Evolutionary conservation across 805 yeast species (phyloP), one percentile per base, ranked within the genome.

Genomic region (Diddensiella transvaalensis): DNA sequence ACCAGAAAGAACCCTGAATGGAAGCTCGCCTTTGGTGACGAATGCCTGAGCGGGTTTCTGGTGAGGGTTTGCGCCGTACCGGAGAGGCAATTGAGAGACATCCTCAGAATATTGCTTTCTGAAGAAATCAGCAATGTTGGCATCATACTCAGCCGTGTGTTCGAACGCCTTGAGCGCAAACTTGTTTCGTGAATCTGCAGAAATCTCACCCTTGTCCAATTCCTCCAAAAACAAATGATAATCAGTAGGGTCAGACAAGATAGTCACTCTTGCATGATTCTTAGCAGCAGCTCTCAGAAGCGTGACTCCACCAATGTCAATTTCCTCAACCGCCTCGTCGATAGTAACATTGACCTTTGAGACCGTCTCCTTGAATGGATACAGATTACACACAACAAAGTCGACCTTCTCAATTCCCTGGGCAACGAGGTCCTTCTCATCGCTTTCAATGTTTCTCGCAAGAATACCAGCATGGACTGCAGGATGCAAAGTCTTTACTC

Each of bases 21-120:
- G 99, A 58, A 93, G 78, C 57, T 84, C 85, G 61, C 95, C 96
- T 58, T 82, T 79, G 50, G 83, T 68, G 49, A 93, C 95, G 65
- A 71, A 93, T 46, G 98, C 96, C 76, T 93, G 99, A 24, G 99
- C 97, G 43, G 99, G 99, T 72, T 88, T 93, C 77, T 93, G 99
- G 71, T 93, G 98, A 52, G 99, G 99, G 76, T 93, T 93, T 51
- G 96, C 96, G 69, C 99, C 99, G 70, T 93, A 93, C 76, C 99
- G 84, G 63, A 93, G 79, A 23, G 97, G 91, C 70, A 93, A 77
- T 78, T 91, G 98, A 47, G 93, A 79, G 42, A 73, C 74, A 67
- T 83, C 85, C 73, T 91, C 98, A 44, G 96, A 79, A 75, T 93
- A 93, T 73, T 88, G 90, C 75, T 89, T 93, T 77, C 99, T 83